Evolutionary conservation across 2,329 filamentous ascomycete genomes (phyloP).

Genomic region (Hysterium pulicare): DNA sequence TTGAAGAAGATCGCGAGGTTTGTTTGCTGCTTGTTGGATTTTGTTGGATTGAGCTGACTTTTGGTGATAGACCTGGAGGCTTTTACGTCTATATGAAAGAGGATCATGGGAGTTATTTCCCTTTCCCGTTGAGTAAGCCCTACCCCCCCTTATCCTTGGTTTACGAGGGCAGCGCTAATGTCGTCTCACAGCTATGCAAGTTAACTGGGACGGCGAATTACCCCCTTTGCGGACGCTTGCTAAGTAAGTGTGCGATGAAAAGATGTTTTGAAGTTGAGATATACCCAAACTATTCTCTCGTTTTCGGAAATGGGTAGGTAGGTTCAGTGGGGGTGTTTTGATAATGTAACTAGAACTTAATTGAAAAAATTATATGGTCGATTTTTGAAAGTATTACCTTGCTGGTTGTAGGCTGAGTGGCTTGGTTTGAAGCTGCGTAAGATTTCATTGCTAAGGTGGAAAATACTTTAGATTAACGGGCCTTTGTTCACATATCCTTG

Average conservation of each 20-base stretch:
- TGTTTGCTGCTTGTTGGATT: not conserved
- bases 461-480: not conserved
- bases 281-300: not conserved
- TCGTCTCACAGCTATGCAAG: conserved; percentile 5
- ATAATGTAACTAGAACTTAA: too few relatives aligned
- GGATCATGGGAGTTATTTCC: conserved; percentile 17
- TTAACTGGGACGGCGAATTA: conserved; percentile 11
- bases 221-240: conserved; percentile 6
- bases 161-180: not conserved
- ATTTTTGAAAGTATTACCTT: not conserved
- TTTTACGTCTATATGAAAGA: conserved; percentile 16
- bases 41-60: not conserved
- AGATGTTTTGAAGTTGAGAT: not conserved
- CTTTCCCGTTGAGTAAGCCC: conserved; percentile 16
- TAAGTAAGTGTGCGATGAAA: not conserved
- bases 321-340: too few relatives aligned
- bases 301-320: too few relatives aligned
- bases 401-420: not conserved
- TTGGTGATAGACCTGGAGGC: conserved; percentile 6
- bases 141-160: not conserved
- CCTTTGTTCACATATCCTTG: too few relatives aligned
- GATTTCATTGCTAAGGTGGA: not conserved
- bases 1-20: conserved; percentile 60
- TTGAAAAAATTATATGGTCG: too few relatives aligned
- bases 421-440: not conserved